These are phyloP conservation scores for Paramecium sexaurelia DNA, from an alignment of 73 alveolate species.

Conservation along the genomic window DNA sequence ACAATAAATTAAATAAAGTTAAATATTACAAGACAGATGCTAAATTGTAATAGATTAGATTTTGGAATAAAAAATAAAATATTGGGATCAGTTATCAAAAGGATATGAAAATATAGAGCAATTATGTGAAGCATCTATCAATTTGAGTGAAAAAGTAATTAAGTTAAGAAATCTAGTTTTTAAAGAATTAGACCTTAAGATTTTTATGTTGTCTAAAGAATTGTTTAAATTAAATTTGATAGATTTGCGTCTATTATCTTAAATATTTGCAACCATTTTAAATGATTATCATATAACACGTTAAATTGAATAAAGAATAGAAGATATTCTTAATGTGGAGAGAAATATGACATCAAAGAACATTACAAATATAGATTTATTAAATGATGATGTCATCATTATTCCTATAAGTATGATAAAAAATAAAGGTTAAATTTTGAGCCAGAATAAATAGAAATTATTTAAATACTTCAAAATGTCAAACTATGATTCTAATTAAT, in stretches of 20 bases:
- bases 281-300: slow-evolving; percentile 31
- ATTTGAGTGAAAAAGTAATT: not conserved
- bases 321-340: not conserved
- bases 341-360: not conserved
- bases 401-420: slow-evolving; percentile 8
- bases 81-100: not conserved
- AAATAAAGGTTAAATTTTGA: not conserved
- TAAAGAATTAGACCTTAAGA: not conserved
- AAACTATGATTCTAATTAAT: not conserved
- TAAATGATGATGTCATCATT: not conserved
- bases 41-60: not conserved
- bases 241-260: not conserved
- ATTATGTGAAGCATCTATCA: not conserved
- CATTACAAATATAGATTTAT: not conserved
- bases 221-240: not conserved
- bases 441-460: not conserved
- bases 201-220: not conserved
- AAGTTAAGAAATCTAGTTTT: not conserved
- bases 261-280: slow-evolving; percentile 3
- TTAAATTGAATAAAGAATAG: slow-evolving; percentile 2
- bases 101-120: not conserved
- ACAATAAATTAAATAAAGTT: not conserved
- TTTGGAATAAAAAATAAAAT: not conserved
- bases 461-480: not conserved
- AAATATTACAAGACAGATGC: not conserved